phyloP scores from a whole-genome alignment of 1,284 basidiomycete genomes.

The Malassezia vespertilionis region DNA sequence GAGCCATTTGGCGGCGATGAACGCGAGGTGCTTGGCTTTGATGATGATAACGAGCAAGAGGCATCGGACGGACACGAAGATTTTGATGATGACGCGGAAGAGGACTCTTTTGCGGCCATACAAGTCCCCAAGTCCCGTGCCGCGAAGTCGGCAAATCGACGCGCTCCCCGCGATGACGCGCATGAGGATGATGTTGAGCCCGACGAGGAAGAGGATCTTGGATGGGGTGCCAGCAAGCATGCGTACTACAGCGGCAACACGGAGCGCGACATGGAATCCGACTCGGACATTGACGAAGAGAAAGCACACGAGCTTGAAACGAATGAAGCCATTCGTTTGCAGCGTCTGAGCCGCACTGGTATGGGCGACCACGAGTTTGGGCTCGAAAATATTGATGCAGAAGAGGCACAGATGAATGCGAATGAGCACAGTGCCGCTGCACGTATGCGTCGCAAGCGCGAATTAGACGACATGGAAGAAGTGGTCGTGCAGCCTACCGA shows the following conservation, averaged over 20 bases:
- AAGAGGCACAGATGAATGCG: slow-evolving; percentile 22
- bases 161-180: slow-evolving; percentile 21
- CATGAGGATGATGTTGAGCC: slow-evolving; percentile 50
- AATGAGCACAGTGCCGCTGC: slow-evolving; percentile 28
- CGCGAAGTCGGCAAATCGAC: slow-evolving; percentile 19
- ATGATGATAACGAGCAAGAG: slow-evolving; percentile 43
- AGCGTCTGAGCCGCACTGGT: slow-evolving; percentile 61
- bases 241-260: slow-evolving; percentile 44
- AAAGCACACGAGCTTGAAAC: slow-evolving; percentile 59
- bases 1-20: slow-evolving; percentile 32
- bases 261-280: slow-evolving; percentile 37
- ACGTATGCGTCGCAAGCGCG: slow-evolving; percentile 25
- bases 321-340: slow-evolving; percentile 70
- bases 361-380: slow-evolving; percentile 76
- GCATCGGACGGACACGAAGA: slow-evolving; percentile 48
- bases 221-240: slow-evolving; percentile 43
- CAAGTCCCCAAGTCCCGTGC: too few species aligned
- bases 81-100: slow-evolving; percentile 28
- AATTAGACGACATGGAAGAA: slow-evolving; percentile 21
- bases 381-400: slow-evolving; percentile 55
- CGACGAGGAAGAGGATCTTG: slow-evolving; percentile 56
- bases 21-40: slow-evolving; percentile 31
- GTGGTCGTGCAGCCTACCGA: neutral
- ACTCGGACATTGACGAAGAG: slow-evolving; percentile 49
- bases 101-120: too few species aligned